Conservation (phyloP, 306 rosid genomes). For the Ziziphus jujuba region DNA sequence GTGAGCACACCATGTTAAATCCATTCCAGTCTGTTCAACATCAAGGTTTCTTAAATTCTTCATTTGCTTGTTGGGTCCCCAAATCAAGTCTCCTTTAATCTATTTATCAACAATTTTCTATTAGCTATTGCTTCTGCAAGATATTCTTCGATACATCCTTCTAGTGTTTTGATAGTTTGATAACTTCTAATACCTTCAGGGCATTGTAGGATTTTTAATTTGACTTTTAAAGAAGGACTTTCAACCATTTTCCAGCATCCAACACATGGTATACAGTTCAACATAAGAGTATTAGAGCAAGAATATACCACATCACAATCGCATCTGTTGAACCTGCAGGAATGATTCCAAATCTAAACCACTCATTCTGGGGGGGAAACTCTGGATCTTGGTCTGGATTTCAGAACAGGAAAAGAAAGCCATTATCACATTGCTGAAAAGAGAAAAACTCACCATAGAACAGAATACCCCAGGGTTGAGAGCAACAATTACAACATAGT, state of each 20-base stretch:
- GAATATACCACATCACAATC: slow-evolving; percentile 81
- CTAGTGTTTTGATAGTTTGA: background rate
- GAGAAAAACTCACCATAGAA: background rate
- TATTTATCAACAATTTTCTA: background rate
- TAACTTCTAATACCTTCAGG: background rate
- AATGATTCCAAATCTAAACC: slow-evolving; percentile 87
- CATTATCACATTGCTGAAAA: slow-evolving; percentile 1
- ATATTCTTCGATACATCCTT: background rate
- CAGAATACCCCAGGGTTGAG: background rate
- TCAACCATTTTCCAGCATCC: no score
- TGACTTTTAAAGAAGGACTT: no score
- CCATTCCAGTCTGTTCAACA: background rate
- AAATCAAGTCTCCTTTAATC: background rate
- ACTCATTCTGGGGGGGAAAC: slow-evolving; percentile 50
- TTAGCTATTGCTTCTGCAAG: background rate
- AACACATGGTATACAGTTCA: no score
- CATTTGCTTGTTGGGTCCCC: background rate
- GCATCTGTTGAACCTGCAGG: slow-evolving; percentile 98
- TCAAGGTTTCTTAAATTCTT: background rate
- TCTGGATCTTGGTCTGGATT: slow-evolving; percentile 57
- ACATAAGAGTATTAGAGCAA: background rate
- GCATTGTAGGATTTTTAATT: background rate
- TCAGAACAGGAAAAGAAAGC: slow-evolving; percentile 27
- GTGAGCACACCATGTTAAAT: background rate
- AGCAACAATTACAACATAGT: background rate